Percentiles rank a stretch among this genome's conserved stretches.
Evolutionary conservation across 148 eudicot genomes (phyloP).

Genomic region (Persicaria maculosa): DNA sequence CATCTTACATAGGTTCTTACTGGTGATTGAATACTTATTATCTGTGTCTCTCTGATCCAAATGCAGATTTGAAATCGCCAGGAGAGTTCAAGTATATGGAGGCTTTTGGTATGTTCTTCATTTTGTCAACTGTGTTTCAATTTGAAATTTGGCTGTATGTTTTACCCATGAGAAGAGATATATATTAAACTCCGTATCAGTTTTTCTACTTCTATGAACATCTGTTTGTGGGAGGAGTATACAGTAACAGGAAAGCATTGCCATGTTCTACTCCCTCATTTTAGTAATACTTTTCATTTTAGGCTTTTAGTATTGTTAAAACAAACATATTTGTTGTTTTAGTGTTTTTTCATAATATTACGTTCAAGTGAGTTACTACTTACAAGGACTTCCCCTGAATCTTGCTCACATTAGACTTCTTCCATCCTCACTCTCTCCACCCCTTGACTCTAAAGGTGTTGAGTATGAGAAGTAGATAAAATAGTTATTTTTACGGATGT

Average conservation of each 20-base stretch:
- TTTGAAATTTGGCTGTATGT: not conserved
- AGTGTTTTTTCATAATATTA: too few species aligned
- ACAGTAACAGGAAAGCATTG: not conserved
- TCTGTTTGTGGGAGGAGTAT: not conserved
- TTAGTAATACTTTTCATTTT: too few species aligned
- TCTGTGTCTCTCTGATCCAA: not conserved
- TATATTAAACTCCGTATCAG: too few species aligned
- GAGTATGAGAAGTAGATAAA: too few species aligned
- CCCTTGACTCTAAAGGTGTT: too few species aligned
- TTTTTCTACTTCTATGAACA: not conserved
- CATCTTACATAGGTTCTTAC: not conserved
- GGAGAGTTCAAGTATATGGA: slow-evolving; percentile 72
- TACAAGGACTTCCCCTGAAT: too few species aligned
- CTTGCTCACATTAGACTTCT: too few species aligned
- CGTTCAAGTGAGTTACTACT: too few species aligned
- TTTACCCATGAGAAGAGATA: not conserved
- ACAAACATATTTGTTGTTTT: too few species aligned
- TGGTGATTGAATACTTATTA: not conserved
- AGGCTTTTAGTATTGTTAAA: too few species aligned
- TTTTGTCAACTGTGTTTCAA: not conserved
- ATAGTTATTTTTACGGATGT: not conserved
- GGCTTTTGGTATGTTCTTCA: slow-evolving; percentile 55
- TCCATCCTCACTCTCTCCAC: too few species aligned
- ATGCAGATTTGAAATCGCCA: slow-evolving; percentile 69
- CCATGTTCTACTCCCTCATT: too few species aligned